These are phyloP conservation scores for Chaetomidium leptoderma DNA, from an alignment of 495 filamentous ascomycete species.

Conservation along the genomic window DNA sequence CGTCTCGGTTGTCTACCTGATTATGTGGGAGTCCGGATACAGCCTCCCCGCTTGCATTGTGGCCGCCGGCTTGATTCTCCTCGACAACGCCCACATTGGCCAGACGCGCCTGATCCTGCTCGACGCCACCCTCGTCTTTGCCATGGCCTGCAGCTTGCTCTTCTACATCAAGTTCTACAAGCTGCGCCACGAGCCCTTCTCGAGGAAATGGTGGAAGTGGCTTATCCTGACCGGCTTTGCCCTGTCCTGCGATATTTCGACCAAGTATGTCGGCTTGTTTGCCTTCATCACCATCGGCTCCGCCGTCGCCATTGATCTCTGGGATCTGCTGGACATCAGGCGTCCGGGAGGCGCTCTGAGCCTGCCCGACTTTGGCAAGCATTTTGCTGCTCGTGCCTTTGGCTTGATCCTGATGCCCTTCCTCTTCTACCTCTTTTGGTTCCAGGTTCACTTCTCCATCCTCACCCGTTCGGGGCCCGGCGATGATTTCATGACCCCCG, in stretches of 20 bases:
- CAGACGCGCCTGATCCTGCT: conserved; percentile 94
- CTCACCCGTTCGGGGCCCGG: conserved; percentile 85
- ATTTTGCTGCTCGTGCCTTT: conserved; percentile 78
- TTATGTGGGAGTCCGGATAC: conserved; percentile 99
- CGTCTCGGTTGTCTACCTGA: conserved; percentile 88
- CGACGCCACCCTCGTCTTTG: conserved; percentile 88
- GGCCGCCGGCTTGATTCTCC: conserved; percentile 79
- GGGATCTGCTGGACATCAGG: conserved; percentile 88
- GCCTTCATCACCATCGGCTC: conserved; percentile 96
- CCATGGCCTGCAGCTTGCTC: conserved; percentile 90
- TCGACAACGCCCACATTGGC: conserved; percentile 97
- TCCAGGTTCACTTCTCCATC: conserved; percentile 96
- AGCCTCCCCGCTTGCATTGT: conserved; percentile 87
- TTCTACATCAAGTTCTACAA: conserved; percentile 98
- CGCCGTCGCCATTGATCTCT: conserved; percentile 88
- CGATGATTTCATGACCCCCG: conserved; percentile 97
- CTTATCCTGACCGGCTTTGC: conserved; percentile 88
- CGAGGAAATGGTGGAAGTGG: conserved; percentile 99
- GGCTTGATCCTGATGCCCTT: conserved; percentile 87
- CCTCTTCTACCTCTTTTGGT: conserved; percentile 99
- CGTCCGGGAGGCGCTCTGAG: conserved; percentile 70
- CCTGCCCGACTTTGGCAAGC: conserved; percentile 76
- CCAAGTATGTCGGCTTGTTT: conserved; percentile 95
- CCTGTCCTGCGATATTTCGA: conserved; percentile 95
- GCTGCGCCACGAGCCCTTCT: conserved; percentile 81